Percentiles rank a stretch among this genome's conserved stretches.
Evolutionary conservation across 495 filamentous ascomycete species (phyloP).

Genomic region (Daldinia caldariorum): DNA sequence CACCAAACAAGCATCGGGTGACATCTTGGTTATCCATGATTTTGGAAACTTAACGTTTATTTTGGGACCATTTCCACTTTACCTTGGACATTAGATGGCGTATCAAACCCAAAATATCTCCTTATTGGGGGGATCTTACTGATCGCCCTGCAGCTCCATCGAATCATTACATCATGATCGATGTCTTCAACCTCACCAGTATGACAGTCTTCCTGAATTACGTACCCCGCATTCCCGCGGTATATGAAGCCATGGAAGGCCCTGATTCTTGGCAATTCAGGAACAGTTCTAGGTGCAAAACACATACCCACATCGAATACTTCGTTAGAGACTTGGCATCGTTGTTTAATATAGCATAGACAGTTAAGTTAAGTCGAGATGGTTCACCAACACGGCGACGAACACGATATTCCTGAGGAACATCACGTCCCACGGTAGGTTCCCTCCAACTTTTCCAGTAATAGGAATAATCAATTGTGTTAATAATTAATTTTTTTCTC

Average conservation of each 20-base stretch:
- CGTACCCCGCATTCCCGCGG: conserved; percentile 17
- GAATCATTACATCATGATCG: conserved; percentile 44
- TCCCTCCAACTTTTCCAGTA: background rate
- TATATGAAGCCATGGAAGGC: conserved; percentile 33
- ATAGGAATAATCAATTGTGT: background rate
- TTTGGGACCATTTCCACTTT: conserved; percentile 4
- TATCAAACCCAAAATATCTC: conserved; percentile 24
- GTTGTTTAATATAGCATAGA: conserved; percentile 7
- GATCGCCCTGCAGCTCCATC: conserved; percentile 28
- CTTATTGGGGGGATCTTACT: conserved; percentile 26
- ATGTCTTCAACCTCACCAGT: conserved; percentile 19
- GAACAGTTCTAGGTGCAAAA: conserved; percentile 22
- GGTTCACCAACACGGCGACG: conserved; percentile 58
- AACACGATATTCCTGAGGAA: conserved; percentile 57
- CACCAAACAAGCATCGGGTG: conserved; percentile 16
- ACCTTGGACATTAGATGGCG: conserved; percentile 12
- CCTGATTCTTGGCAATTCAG: conserved; percentile 36
- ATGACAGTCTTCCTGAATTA: background rate
- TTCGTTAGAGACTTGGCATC: conserved; percentile 20
- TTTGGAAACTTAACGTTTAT: conserved; percentile 23
- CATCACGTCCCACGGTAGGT: conserved; percentile 51
- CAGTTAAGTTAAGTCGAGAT: conserved; percentile 42
- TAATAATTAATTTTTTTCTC: conserved; percentile 11
- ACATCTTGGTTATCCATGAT: conserved; percentile 1
- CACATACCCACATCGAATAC: conserved; percentile 12